Percentiles rank a stretch among this genome's conserved stretches.
These are phyloP conservation scores for Musa acuminata DNA, from an alignment of 176 grass and related monocot species.

Conservation along the genomic window DNA sequence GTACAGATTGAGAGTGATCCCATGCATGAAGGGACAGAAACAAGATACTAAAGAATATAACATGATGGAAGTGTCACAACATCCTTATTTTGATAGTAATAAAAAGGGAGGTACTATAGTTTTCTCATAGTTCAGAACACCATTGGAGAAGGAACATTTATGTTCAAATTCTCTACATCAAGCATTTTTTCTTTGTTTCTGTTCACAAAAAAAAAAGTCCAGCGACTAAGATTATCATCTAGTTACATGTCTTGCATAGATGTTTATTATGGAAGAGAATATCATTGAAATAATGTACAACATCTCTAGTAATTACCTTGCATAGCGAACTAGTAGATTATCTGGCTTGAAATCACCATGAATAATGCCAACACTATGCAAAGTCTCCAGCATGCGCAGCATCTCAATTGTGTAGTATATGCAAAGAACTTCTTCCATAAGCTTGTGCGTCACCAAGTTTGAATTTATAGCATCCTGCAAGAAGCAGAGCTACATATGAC, in stretches of 20 bases:
- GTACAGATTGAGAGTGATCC: no score
- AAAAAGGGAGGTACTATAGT: neutral
- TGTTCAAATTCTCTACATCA: no score
- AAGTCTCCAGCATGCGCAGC: conserved; percentile 64
- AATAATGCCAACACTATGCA: conserved; percentile 71
- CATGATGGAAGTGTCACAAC: no score
- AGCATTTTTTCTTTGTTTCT: no score
- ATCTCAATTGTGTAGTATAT: conserved; percentile 94
- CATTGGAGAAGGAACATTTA: no score
- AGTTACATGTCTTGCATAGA: neutral
- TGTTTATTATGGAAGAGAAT: neutral
- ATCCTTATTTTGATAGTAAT: neutral
- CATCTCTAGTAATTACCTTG: conserved; percentile 39
- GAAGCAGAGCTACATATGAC: neutral
- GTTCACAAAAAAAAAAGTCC: no score
- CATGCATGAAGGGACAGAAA: no score
- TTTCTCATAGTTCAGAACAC: no score
- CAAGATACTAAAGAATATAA: no score
- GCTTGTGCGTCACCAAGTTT: conserved; percentile 34
- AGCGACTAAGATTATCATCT: no score
- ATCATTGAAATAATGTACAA: neutral
- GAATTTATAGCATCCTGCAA: conserved; percentile 87
- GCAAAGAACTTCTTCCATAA: conserved; percentile 83
- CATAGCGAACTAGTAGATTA: conserved; percentile 80
- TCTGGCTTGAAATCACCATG: conserved; percentile 96